Percentiles rank a stretch among this genome's conserved stretches.
Evolutionary conservation across 768 basidiomycete genomes (phyloP).

Genomic region (Mycena amicta): DNA sequence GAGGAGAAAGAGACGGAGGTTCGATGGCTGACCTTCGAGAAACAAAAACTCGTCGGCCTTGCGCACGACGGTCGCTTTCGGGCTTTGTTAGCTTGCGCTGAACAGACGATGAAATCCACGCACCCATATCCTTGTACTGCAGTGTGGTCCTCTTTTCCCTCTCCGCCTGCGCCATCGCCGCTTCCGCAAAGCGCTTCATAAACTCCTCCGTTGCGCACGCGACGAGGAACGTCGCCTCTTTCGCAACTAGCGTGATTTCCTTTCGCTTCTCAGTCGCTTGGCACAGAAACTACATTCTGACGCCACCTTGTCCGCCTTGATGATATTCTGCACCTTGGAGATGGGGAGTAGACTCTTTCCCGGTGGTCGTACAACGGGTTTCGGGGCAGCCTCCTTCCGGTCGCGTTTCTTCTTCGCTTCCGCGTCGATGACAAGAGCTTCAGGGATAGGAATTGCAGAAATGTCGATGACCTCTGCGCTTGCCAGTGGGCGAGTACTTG

Average conservation of each 20-base stretch:
- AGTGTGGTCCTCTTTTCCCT: constrained; percentile 75
- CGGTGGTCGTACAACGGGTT: constrained; percentile 36
- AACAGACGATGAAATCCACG: constrained; percentile 25
- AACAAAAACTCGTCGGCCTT: constrained; percentile 78
- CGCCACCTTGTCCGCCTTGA: constrained; percentile 80
- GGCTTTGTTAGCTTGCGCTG: neutral
- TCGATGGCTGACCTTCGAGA: constrained; percentile 58
- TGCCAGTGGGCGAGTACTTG: neutral
- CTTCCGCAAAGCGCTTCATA: constrained; percentile 71
- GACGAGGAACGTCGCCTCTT: constrained; percentile 78
- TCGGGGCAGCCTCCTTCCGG: constrained; percentile 29
- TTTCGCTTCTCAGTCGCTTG: constrained; percentile 27
- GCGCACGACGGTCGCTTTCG: constrained; percentile 59
- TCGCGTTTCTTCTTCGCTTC: constrained; percentile 32
- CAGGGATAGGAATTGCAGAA: neutral
- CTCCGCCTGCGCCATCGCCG: constrained; percentile 69
- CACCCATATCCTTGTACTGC: constrained; percentile 81
- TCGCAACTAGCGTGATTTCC: constrained; percentile 77
- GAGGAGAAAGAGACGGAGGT: neutral
- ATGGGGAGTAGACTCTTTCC: constrained; percentile 80
- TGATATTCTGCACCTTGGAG: constrained; percentile 77
- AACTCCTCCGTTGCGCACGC: constrained; percentile 89
- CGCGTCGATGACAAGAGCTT: constrained; percentile 2
- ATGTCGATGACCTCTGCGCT: neutral
- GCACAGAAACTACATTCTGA: neutral